Evolutionary conservation across 2,329 filamentous ascomycete genomes (phyloP), one percentile per base, ranked within the genome.

Genomic region (Calonectria crousiana): DNA sequence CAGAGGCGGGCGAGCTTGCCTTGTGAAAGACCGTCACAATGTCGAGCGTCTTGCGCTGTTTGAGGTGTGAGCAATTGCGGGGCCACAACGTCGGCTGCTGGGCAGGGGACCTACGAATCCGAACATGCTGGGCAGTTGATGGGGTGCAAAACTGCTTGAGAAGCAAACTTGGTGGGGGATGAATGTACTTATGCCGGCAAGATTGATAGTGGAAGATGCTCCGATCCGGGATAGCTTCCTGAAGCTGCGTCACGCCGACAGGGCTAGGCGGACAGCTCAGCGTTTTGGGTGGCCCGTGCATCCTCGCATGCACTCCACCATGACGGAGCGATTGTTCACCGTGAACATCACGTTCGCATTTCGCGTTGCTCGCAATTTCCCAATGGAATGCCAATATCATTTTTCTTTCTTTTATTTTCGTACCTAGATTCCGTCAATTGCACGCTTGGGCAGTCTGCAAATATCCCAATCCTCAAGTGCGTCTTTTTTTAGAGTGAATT

Each of bases 1-100:
- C 88, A 4, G 96, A 98, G 77, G 93, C 89, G 28, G 93, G 91
- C 69, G 91, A 90, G 80, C 89, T 90, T 72, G 96, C 91, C 85
- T 95, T 94, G 90, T 98, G 96, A 90, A 98, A 99, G 88, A 99
- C 93, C 75, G 96, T 98, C 84, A 98, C 92, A 78, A 98, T 95
- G 88, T 98, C 96, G 85, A 95, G 90, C 78, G 93, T 90, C 89
- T 95, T 96, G 86, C 89, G 91, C 94, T 95, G 81, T 34, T 67
- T 36, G 52, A 18, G 52, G 51, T 8, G 69, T 82, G 67, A 82
- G 80, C 65, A 67, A 74, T 72, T 64, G 64, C 51, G 36, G 32
- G 5, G 26, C 26, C 6, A n/a, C n/a, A 3, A 9, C 34, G 23
- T 26, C 23, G 34, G 13, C 13, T 28, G n/a, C 26, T 6, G n/a